Evolutionary conservation across 495 filamentous ascomycete genomes (phyloP).

Genomic region (Halenospora varia): DNA sequence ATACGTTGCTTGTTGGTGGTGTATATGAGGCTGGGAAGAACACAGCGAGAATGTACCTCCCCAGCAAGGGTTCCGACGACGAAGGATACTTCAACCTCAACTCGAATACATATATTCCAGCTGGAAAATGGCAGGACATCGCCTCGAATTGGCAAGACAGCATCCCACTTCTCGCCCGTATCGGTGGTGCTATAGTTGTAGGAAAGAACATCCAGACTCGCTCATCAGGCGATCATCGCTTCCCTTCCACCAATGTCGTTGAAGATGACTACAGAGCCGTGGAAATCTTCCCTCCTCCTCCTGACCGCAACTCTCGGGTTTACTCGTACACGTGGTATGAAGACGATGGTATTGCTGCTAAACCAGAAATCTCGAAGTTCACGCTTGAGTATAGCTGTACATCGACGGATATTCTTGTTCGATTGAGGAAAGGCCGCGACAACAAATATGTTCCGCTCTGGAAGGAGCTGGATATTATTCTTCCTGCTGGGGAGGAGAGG

Average conservation of each 20-base stretch:
- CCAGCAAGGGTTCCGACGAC: constrained; percentile 37
- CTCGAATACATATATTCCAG: constrained; percentile 52
- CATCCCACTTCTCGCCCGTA: constrained; percentile 58
- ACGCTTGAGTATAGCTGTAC: constrained; percentile 43
- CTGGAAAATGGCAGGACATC: constrained; percentile 59
- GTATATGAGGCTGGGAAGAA: constrained; percentile 56
- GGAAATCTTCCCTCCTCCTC: constrained; percentile 61
- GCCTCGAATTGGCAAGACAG: constrained; percentile 52
- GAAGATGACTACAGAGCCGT: constrained; percentile 58
- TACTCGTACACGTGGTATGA: constrained; percentile 54
- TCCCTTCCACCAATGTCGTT: constrained; percentile 49
- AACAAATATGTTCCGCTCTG: constrained; percentile 45
- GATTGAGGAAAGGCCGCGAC: constrained; percentile 33
- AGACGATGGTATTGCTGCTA: constrained; percentile 56
- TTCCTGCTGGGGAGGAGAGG: constrained; percentile 48
- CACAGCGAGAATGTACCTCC: constrained; percentile 55
- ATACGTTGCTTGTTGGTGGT: constrained; percentile 59
- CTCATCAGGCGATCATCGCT: constrained; percentile 49
- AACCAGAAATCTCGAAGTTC: constrained; percentile 38
- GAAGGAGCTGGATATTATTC: constrained; percentile 47
- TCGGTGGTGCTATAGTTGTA: constrained; percentile 55
- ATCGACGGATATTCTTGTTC: constrained; percentile 34
- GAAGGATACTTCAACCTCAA: constrained; percentile 60
- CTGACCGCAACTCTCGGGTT: constrained; percentile 30
- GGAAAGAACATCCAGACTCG: constrained; percentile 55